Conservation (phyloP, 2,329 filamentous ascomycete genomes). For the Colletotrichum noveboracense region DNA sequence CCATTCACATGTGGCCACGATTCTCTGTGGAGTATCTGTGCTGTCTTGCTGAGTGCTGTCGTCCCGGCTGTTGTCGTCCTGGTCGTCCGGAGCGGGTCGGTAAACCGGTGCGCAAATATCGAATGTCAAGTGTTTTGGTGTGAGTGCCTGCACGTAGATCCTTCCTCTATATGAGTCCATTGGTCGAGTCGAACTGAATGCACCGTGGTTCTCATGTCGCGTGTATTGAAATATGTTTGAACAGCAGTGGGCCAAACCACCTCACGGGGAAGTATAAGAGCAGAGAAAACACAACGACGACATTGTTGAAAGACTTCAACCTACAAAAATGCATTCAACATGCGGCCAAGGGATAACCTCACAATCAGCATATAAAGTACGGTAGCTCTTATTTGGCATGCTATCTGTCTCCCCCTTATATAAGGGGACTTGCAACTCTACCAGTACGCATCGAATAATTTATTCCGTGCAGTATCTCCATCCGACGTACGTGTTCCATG, state of each 20-base stretch:
- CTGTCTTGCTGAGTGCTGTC: neutral
- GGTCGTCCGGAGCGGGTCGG: neutral
- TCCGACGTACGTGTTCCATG: neutral
- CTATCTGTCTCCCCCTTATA: neutral
- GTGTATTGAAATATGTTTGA: neutral
- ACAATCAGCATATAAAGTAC: neutral
- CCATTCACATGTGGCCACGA: neutral
- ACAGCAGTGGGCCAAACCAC: neutral
- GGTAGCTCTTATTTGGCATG: neutral
- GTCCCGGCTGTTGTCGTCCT: neutral
- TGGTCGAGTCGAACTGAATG: neutral
- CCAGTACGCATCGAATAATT: neutral
- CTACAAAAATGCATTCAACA: neutral
- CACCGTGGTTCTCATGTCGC: neutral
- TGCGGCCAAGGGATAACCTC: neutral
- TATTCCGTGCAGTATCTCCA: neutral
- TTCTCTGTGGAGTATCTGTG: neutral
- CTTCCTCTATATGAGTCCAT: neutral
- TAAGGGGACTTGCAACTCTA: neutral
- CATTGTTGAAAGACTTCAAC: neutral
- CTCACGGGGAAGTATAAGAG: neutral
- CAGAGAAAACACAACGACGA: neutral
- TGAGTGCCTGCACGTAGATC: neutral
- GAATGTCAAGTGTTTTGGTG: neutral
- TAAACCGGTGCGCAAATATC: neutral